Evolutionary conservation across 73 alveolate genomes (phyloP).

Genomic region (Effrenium voratum): DNA sequence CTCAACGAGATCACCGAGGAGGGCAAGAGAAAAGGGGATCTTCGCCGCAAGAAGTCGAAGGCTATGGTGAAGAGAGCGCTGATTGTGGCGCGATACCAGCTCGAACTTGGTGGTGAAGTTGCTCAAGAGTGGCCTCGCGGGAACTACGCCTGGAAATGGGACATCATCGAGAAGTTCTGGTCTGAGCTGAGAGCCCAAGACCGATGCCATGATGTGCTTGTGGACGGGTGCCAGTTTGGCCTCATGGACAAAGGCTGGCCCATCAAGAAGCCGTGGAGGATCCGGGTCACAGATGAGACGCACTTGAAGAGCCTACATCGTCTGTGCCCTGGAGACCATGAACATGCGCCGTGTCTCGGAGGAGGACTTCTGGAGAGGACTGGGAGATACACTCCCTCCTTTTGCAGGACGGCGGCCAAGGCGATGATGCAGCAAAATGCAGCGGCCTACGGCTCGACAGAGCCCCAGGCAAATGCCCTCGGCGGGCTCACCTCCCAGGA

Average conservation of each 20-base stretch:
- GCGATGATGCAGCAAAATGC: background rate
- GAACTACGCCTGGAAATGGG: background rate
- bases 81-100: background rate
- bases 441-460: background rate
- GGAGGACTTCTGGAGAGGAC: background rate
- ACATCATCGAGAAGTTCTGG: background rate
- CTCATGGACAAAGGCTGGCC: background rate
- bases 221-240: slow-evolving; percentile 27
- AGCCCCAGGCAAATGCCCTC: background rate
- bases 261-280: background rate
- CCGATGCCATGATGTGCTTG: background rate
- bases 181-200: too few relatives aligned
- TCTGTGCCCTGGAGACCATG: background rate
- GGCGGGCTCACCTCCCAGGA: background rate
- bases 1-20: background rate
- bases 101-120: background rate
- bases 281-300: background rate
- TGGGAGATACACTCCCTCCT: background rate
- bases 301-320: background rate
- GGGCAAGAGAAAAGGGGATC: background rate
- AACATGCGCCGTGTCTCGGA: background rate
- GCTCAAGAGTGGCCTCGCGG: slow-evolving; percentile 6
- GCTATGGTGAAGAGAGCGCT: background rate
- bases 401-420: background rate
- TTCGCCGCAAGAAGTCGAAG: background rate